Conservation (phyloP, 2,329 filamentous ascomycete genomes). For the Aspergillus cejpii region DNA sequence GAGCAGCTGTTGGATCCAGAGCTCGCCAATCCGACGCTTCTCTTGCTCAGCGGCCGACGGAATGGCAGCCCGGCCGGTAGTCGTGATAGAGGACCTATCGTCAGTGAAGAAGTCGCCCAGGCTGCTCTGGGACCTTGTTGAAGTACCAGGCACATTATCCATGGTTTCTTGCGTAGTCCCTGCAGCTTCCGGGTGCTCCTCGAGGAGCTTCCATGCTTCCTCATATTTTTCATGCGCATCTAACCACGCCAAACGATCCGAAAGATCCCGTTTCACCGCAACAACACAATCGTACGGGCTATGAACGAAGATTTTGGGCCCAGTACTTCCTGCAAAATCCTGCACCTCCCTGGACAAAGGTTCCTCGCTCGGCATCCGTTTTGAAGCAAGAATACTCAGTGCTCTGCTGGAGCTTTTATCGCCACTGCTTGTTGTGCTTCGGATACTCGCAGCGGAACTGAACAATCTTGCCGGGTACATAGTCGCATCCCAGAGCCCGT, state of each 20-base stretch:
- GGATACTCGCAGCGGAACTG: constrained; percentile 74
- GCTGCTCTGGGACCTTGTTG: constrained; percentile 37
- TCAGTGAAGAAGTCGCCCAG: constrained; percentile 66
- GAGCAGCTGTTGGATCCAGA: constrained; percentile 86
- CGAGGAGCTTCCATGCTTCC: constrained; percentile 80
- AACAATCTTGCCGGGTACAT: constrained; percentile 83
- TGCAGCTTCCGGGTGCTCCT: constrained; percentile 73
- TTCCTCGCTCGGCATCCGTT: constrained; percentile 43
- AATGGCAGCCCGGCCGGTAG: constrained; percentile 52
- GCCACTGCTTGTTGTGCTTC: constrained; percentile 48
- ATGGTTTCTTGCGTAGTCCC: constrained; percentile 35
- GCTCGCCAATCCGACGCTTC: constrained; percentile 82
- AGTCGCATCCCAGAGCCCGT: constrained; percentile 79
- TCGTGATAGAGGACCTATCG: constrained; percentile 58
- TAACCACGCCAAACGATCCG: constrained; percentile 81
- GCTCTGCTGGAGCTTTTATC: constrained; percentile 52
- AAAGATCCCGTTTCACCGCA: constrained; percentile 76
- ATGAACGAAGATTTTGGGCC: constrained; percentile 83
- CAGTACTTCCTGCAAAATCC: constrained; percentile 48
- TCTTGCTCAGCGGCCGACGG: constrained; percentile 67
- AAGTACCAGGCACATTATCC: constrained; percentile 29
- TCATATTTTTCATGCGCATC: constrained; percentile 73
- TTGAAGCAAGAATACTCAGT: constrained; percentile 49
- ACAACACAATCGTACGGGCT: constrained; percentile 96
- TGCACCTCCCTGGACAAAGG: constrained; percentile 39